Base-by-base conservation (phyloP, 108 stramenopile species). In the Bacterosira constricta region DNA sequence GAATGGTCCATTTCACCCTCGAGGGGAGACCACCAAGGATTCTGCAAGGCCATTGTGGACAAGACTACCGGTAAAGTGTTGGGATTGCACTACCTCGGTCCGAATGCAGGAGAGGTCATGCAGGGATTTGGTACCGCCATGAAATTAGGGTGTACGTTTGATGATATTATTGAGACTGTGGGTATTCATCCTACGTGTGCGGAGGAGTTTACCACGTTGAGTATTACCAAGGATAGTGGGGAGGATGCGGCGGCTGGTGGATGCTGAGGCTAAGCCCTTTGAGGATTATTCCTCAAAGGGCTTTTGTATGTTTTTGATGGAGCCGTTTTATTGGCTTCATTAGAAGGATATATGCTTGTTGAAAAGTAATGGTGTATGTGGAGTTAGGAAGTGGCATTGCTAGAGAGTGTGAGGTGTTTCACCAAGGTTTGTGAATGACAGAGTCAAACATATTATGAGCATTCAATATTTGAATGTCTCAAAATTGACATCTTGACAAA, bases 181-280 rank as follows among this genome's bases (percentile, higher is more conserved):
- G 99, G 99, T 37, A 99, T 99, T 70, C 99, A 99, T 72, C 99
- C 99, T 6, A 98, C 98, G 12, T 79, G 81, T 13, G 93, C 93
- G 6, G 98, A 98, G 77, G 96, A 96, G 70, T 83, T 98, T 82
- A 94, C 94, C 11, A 83, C 88, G 10, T 63, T 97, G 23, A 80
- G 73, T 26, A 81, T 96, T 34, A 93, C 95, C 53, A 96, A 96
- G 87, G 85, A 82, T 49, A 92, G 93, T 68, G 98, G 96, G 52
- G 94, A 85, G 56, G 84, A 86, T 71, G 93, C 95, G 75, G 85
- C 90, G 74, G 95, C 96, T 69, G 84, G 88, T 34, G 95, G 95
- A 30, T 98, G 98, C 98, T 98, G 98, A 97, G 98, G 98, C 55
- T 98, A 98, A 90, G 94, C 96, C 94, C 91, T 90, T 92, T 87